Evolutionary conservation across 371 early-diverging fungal genomes (phyloP), one percentile per base, ranked within the genome.

Genomic region (Mucor sp.): DNA sequence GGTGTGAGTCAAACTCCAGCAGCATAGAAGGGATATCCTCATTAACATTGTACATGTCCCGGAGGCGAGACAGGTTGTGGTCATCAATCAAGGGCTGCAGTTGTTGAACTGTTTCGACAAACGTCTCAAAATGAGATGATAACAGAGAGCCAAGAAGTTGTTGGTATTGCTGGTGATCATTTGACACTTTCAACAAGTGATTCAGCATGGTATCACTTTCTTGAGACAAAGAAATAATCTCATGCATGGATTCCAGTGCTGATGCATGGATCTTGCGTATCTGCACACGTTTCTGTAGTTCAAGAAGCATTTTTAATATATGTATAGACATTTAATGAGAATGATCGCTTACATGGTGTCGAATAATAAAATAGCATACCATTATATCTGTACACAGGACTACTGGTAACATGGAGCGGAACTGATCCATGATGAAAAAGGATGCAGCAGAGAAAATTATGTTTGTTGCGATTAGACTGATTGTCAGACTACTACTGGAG

Each of bases 41-140:
- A 2, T 62, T 63, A 12, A 74, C 53, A 57, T 73, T 78, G 67
- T 81, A 83, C 84, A 83, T 79, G 23, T 76, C 80, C 44, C 74
- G 66, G 2, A 83, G 68, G 23, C 72, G 70, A 8, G 69, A 47
- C n/a, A 81, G 32, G 44, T 78, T 81, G 3, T 43, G 55, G 12
- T 58, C 53, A 47, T 83, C 74, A 17, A 74, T 68, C 11, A 72
- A 62, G 11, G 80, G 77, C n/a, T 71, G 35, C 1, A 79, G 58
- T 35, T 67, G 62, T 0, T 60, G 33, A 2, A 78, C 63, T 47
- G 67, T 60, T 25, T 60, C 58, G 2, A 56, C 41, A 32, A 69
- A 67, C 28, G 66, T 62, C 41, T 69, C 66, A 30, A 69, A 67
- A 39, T 78, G 74, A 4, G 62, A 32, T 2, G 67, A 63, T 39